phyloP scores from a whole-genome alignment of 345 rosid species.

The Citrus unshiu region DNA sequence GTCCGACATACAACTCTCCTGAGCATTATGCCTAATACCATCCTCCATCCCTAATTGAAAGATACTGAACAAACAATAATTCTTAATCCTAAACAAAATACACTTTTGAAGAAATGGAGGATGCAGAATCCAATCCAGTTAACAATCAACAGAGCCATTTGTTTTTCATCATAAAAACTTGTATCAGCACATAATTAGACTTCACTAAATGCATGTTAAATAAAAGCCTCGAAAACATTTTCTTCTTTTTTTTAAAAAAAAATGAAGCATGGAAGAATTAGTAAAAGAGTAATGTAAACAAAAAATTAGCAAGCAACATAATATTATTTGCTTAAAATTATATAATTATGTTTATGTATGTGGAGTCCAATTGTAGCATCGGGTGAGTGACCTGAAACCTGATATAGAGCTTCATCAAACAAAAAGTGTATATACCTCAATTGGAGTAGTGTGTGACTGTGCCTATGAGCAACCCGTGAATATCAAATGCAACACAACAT shows the following conservation, averaged over 20 bases:
- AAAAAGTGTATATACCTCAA: not conserved
- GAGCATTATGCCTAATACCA: not conserved
- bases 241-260: not conserved
- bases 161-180: not conserved
- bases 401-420: not conserved
- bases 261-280: not conserved
- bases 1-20: not conserved
- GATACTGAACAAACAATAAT: not conserved
- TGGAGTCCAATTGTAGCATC: not conserved
- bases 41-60: not conserved
- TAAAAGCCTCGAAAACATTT: not conserved
- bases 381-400: not conserved
- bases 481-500: not conserved
- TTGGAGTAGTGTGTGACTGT: not conserved
- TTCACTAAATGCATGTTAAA: not conserved
- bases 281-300: not conserved
- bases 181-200: not conserved
- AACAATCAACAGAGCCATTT: not conserved
- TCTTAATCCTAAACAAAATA: not conserved
- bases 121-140: not conserved
- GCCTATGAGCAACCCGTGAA: not conserved
- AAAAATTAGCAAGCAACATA: not conserved
- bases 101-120: not conserved
- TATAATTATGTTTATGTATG: not conserved
- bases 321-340: not conserved